Evolutionary conservation across 805 yeast species (phyloP), one percentile per base, ranked within the genome.

Genomic region (Candida quercuum): DNA sequence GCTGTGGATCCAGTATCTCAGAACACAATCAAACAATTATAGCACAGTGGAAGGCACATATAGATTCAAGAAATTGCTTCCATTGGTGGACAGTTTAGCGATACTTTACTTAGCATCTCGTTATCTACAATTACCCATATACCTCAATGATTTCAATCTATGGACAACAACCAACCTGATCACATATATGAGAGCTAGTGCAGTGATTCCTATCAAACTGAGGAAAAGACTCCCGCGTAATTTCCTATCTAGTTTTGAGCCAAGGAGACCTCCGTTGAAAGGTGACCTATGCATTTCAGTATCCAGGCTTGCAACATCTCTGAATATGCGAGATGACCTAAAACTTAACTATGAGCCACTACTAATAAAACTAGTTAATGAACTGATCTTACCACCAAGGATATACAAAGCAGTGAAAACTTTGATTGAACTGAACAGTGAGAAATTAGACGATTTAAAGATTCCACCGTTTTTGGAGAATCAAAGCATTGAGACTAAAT

Each of bases 101-200:
- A 48, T 79, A 1, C 57, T 77, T 15, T 81, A 79, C 51, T 39
- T 78, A 33, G 73, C 79, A 3, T 51, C 72, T n/a, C 43, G 72
- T 8, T 66, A 69, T 39, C 46, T 76, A 43, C 63, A 67, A 21
- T 41, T 67, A 16, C 83, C 86, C 0, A 40, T 80, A 2, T 76
- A 71, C 48, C 44, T 71, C 5, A 56, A 59, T 38, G 84, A 79
- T 50, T 54, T 76, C 14, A 48, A 76, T 18, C 47, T 52, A 4
- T 60, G 71, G 56, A 55, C 73, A 4, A 49, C 64, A 21, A 47
- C 60, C 2, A 72, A 72, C 34, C 59, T 61, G 23, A 56, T 82
- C 1, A 84, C 86, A 3, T 74, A 66, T 46, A 55, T 69, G 44
- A 66, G 59, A 35, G 64, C 74, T 6, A 41, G 57, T 15, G 57